phyloP scores from a whole-genome alignment of 805 yeast species.

The Zygoascus ofunaensis region DNA sequence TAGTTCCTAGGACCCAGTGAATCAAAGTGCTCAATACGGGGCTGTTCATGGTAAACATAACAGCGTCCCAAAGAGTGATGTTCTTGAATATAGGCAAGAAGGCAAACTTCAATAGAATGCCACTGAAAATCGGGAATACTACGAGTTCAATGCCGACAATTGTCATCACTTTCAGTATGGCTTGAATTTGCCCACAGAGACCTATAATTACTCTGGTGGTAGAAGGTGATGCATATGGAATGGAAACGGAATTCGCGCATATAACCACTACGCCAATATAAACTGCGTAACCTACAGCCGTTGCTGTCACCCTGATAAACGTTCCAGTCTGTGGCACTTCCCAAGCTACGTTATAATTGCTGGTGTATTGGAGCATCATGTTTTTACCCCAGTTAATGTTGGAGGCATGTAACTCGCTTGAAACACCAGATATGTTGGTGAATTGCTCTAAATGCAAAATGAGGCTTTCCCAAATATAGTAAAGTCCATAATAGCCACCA shows the following conservation, averaged over 20 bases:
- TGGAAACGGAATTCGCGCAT: slow-evolving; percentile 5
- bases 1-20: slow-evolving; percentile 69
- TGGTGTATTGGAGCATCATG: background rate
- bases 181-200: slow-evolving; percentile 20
- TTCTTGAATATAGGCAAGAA: slow-evolving; percentile 45
- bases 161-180: slow-evolving; percentile 64
- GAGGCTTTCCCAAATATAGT: background rate
- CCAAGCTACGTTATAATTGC: background rate
- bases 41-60: slow-evolving; percentile 7
- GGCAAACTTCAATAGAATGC: slow-evolving; percentile 63
- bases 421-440: background rate
- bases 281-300: slow-evolving; percentile 10
- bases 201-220: slow-evolving; percentile 10
- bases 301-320: slow-evolving; percentile 6
- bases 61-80: slow-evolving; percentile 5
- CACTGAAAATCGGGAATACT: slow-evolving; percentile 83
- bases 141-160: slow-evolving; percentile 72
- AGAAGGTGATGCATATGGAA: background rate
- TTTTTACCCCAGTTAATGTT: background rate
- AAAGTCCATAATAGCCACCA: background rate
- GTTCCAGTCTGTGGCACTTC: slow-evolving; percentile 6
- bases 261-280: background rate
- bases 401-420: background rate
- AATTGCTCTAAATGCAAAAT: no score
- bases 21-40: slow-evolving; percentile 23